Evolutionary conservation across 2,329 filamentous ascomycete genomes (phyloP), one percentile per base, ranked within the genome.

Genomic region (Aspergillus hiratsukae): DNA sequence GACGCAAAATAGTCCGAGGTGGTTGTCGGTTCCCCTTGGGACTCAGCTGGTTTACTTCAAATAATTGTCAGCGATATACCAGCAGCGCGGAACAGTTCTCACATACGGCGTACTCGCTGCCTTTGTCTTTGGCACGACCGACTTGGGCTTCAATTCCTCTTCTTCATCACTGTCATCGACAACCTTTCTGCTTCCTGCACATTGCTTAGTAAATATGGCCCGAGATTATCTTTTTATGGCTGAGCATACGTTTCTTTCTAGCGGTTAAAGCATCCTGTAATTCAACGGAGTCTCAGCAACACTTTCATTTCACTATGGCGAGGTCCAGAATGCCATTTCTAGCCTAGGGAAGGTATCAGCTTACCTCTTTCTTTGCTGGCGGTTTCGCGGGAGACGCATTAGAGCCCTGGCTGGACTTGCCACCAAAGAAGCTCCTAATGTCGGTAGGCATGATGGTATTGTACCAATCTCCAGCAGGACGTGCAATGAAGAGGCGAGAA

Each of bases 341-440:
- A 35, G 35, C 9, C 25, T 37, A 10, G 58, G 51, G 55, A 10
- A 58, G 51, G 55, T 52, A 56, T 66, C 58, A 70, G 50, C 66
- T 55, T 72, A 72, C 78, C 73, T 72, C 78, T 66, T 73, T 73
- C 62, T 75, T 74, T 48, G 72, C 59, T 48, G 77, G 69, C 62
- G 75, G 64, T 66, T 80, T 76, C 62, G 74, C 72, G 59, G 67
- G 66, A 61, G 74, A 74, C 58, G 82, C 80, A 49, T 80, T 75
- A 17, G 82, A 76, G 48, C 81, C 76, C 64, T 82, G 79, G 61
- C 83, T 81, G 52, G 85, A 84, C 73, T 91, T 91, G 59, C 88
- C 85, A 54, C 88, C 86, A 78, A 97, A 97, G 76, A 97, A 97
- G 66, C 82, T 91, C 69, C 92, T 84, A 68, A 97, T 97, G 75